Percentiles rank a stretch among this genome's conserved stretches.
Evolutionary conservation across 2,329 filamentous ascomycete genomes (phyloP).

Genomic region (Talaromyces sp.): DNA sequence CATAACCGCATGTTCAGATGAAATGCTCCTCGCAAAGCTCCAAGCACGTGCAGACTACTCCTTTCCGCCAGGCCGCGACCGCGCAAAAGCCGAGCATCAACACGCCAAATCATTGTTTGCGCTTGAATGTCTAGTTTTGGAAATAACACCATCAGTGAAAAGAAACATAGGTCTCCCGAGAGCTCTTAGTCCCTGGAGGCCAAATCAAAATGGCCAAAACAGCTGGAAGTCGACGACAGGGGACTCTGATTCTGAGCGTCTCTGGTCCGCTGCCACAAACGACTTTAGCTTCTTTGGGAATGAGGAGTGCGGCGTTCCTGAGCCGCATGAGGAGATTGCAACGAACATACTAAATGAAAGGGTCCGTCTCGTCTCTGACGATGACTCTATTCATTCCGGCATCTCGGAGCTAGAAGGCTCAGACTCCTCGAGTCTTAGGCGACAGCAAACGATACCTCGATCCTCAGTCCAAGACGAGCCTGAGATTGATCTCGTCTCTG

Average conservation of each 20-base stretch:
- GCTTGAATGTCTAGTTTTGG: constrained; percentile 54
- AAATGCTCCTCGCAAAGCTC: constrained; percentile 51
- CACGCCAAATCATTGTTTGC: constrained; percentile 54
- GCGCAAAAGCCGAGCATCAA: constrained; percentile 48
- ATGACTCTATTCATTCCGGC: constrained; percentile 20
- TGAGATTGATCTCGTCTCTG: constrained; percentile 51
- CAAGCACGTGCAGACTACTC: constrained; percentile 57
- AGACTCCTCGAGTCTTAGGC: neutral
- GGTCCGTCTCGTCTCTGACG: constrained; percentile 40
- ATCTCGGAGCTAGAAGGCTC: constrained; percentile 20
- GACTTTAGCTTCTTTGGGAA: constrained; percentile 63
- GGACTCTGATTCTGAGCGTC: constrained; percentile 56
- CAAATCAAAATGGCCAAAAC: constrained; percentile 46
- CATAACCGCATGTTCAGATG: constrained; percentile 56
- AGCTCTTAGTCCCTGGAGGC: constrained; percentile 35
- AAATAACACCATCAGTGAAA: constrained; percentile 43
- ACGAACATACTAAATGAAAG: constrained; percentile 44
- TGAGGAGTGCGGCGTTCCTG: constrained; percentile 50
- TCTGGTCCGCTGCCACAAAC: constrained; percentile 57
- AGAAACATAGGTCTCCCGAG: constrained; percentile 18
- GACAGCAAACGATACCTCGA: constrained; percentile 7
- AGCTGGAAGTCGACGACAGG: constrained; percentile 56
- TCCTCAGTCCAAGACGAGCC: constrained; percentile 19
- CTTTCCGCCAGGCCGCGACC: constrained; percentile 55
- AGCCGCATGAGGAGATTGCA: constrained; percentile 41